phyloP scores from a whole-genome alignment of 768 basidiomycete species.

The Termitomyces sp. region DNA sequence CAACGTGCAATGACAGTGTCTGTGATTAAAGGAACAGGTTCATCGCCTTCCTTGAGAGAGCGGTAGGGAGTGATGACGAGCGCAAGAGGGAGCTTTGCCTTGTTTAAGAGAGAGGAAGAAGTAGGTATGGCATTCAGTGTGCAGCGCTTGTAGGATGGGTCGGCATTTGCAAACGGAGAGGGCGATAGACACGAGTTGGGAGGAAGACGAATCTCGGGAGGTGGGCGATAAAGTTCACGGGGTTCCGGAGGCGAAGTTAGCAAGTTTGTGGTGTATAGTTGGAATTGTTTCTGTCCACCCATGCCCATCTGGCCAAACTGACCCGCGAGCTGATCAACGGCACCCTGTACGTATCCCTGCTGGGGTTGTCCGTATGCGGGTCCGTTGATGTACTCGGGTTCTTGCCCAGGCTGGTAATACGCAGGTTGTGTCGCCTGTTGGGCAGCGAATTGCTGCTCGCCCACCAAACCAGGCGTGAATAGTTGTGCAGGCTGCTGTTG shows the following conservation, averaged over 20 bases:
- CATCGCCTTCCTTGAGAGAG: constrained; percentile 77
- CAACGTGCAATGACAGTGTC: constrained; percentile 97
- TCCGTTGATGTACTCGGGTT: constrained; percentile 46
- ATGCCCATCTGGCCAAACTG: constrained; percentile 92
- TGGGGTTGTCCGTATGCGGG: constrained; percentile 35
- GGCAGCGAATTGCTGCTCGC: constrained; percentile 62
- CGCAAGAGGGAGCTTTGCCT: constrained; percentile 88
- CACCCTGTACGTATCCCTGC: constrained; percentile 43
- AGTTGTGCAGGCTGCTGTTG: constrained; percentile 51
- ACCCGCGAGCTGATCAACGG: constrained; percentile 65
- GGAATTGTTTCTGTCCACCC: constrained; percentile 70
- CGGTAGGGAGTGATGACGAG: constrained; percentile 91
- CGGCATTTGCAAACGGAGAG: constrained; percentile 77
- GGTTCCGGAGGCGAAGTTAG: constrained; percentile 93
- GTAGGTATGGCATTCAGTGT: constrained; percentile 94
- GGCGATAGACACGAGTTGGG: constrained; percentile 79
- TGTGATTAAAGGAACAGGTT: constrained; percentile 82
- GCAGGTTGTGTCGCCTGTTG: constrained; percentile 48
- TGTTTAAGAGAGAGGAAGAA: constrained; percentile 79
- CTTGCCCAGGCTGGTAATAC: constrained; percentile 41
- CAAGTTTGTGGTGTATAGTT: constrained; percentile 85
- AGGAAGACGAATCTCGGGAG: constrained; percentile 88
- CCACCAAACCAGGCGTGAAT: constrained; percentile 82
- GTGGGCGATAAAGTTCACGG: constrained; percentile 71
- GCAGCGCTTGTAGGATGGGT: constrained; percentile 86